Evolutionary conservation across 2,329 filamentous ascomycete species (phyloP).

Genomic region (Emmonsia crescens): DNA sequence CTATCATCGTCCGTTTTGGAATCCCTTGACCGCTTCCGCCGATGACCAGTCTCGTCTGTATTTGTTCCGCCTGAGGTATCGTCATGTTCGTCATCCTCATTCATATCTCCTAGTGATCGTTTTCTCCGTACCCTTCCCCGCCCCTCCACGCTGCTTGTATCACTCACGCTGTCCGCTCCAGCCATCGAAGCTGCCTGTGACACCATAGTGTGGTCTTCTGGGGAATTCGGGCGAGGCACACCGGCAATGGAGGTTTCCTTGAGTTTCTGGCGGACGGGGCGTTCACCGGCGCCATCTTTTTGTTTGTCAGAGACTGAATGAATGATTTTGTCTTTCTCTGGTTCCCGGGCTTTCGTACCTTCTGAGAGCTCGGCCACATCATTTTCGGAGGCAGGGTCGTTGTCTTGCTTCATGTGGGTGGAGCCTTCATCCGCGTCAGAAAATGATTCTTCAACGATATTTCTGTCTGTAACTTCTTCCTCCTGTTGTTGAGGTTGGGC

Average conservation of each 20-base stretch:
- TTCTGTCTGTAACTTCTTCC: background rate
- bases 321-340: slow-evolving; percentile 12
- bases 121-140: slow-evolving; percentile 29
- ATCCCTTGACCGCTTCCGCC: slow-evolving; percentile 26
- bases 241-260: slow-evolving; percentile 50
- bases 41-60: slow-evolving; percentile 19
- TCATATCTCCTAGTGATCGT: slow-evolving; percentile 33
- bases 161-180: slow-evolving; percentile 12
- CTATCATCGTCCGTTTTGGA: slow-evolving; percentile 14
- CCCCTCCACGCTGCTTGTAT: slow-evolving; percentile 22
- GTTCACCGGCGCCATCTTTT: slow-evolving; percentile 38
- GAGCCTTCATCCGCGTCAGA: slow-evolving; percentile 3
- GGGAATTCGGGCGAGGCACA: slow-evolving; percentile 10
- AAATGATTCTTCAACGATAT: background rate
- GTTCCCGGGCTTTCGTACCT: slow-evolving; percentile 16
- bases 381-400: background rate
- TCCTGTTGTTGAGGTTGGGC: slow-evolving; percentile 4
- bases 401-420: background rate
- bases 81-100: slow-evolving; percentile 21
- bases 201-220: slow-evolving; percentile 11
- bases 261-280: slow-evolving; percentile 49
- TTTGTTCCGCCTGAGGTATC: slow-evolving; percentile 4
- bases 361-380: slow-evolving; percentile 13
- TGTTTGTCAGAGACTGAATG: slow-evolving; percentile 11
- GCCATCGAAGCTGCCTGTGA: slow-evolving; percentile 5